Percentiles rank a stretch among this genome's conserved stretches.
Conservation (phyloP, 768 basidiomycete species). For the Cyclocybe aegerita region DNA sequence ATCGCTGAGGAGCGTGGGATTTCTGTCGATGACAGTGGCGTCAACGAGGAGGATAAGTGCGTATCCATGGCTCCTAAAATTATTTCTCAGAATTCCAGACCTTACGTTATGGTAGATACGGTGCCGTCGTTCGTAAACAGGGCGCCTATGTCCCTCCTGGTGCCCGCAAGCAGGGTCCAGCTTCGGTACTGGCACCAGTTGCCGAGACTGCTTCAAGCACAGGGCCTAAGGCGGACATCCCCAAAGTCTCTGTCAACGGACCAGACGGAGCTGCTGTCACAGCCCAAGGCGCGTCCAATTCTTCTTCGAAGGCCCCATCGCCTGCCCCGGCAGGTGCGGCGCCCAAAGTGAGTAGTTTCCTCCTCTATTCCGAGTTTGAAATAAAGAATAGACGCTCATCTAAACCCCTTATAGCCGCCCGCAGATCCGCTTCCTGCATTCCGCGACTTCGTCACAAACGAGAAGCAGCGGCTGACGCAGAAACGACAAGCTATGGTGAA, state of each 20-base stretch:
- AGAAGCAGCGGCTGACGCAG: constrained; percentile 86
- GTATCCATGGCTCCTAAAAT: constrained; percentile 23
- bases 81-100: constrained; percentile 16
- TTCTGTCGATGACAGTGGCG: constrained; percentile 63
- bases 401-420: constrained; percentile 45
- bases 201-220: constrained; percentile 2
- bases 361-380: not conserved
- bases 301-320: constrained; percentile 62
- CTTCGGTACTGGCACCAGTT: constrained; percentile 1
- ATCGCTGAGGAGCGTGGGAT: constrained; percentile 84
- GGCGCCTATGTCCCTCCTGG: constrained; percentile 96
- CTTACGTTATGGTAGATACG: constrained; percentile 59
- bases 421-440: constrained; percentile 82
- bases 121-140: constrained; percentile 84
- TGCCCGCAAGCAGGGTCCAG: constrained; percentile 47
- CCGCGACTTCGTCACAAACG: constrained; percentile 89
- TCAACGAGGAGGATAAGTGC: constrained; percentile 97
- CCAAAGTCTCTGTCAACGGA: constrained; percentile 74
- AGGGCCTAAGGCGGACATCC: constrained; percentile 49
- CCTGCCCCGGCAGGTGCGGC: constrained; percentile 47
- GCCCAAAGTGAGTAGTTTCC: constrained; percentile 41
- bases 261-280: constrained; percentile 64
- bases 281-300: constrained; percentile 39
- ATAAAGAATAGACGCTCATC: constrained; percentile 2
- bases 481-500: constrained; percentile 88